Evolutionary conservation across 345 rosid species (phyloP), one percentile per base, ranked within the genome.

Genomic region (Carallia pectinifolia): DNA sequence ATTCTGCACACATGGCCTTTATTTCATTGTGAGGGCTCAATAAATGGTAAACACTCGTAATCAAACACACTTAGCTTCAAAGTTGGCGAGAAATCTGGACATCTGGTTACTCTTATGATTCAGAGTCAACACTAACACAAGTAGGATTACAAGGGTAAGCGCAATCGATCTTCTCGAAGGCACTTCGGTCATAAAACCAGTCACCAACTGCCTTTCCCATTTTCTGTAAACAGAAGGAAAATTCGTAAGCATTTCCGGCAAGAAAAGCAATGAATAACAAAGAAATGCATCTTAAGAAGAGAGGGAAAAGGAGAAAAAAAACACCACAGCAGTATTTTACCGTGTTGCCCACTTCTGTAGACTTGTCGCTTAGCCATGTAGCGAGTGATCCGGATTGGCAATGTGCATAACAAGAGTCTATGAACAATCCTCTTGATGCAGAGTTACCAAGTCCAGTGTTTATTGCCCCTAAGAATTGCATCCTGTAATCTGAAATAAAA

Each of bases 391-490:
- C 97, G 7, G 90, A 84, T 84, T 94, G 98, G 80, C 98, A 94
- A 36, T 94, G 97, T 63, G 88, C 84, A 67, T 80, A 94, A 80
- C 98, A 94, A 47, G 95, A 83, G 47, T 91, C 90, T 73, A 94
- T 81, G 67, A 84, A 94, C 85, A 94, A 64, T 61, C 98, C 98
- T 73, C 85, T 81, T 13, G 93, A 82, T 52, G 90, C 36, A 61
- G 88, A 86, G 70, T 72, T 85, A 9, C 83, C 84, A 17, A 87
- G 39, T 70, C 80, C 78, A 18, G 53, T 27, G 9, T 38, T 72
- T n/a, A 77, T 27, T 50, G 80, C 80, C 15, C 6, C 64, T 8
- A 77, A 17, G 74, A 77, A 77, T 30, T 77, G 77, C 16, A 29
- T 13, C 61, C 81, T 59, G 44, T 18, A 77, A 59, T 8, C 81